Conservation (phyloP, 2,329 filamentous ascomycete species). For the Aspergillus pseudoglaucus region DNA sequence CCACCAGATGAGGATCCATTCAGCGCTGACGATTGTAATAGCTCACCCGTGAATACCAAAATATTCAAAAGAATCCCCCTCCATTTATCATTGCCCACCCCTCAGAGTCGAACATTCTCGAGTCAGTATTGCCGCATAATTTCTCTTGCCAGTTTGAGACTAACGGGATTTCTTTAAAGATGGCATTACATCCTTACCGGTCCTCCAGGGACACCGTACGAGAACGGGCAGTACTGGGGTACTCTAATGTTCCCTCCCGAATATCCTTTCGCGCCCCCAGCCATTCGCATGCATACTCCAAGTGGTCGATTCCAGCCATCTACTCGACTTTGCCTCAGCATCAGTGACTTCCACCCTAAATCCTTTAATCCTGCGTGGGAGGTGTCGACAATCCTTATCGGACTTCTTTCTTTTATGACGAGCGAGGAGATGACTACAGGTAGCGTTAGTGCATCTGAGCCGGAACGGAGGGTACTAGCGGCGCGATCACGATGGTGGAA, state of each 20-base stretch:
- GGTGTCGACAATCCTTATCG: slow-evolving; percentile 91
- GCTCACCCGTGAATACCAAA: slow-evolving; percentile 59
- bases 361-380: slow-evolving; percentile 99
- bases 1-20: not conserved
- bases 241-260: slow-evolving; percentile 91
- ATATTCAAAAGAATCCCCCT: slow-evolving; percentile 67
- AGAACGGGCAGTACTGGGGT: slow-evolving; percentile 96
- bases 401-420: slow-evolving; percentile 94
- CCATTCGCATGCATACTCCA: slow-evolving; percentile 98
- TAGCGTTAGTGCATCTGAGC: slow-evolving; percentile 67
- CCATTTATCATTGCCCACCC: slow-evolving; percentile 86
- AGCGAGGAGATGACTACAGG: slow-evolving; percentile 98
- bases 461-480: slow-evolving; percentile 73
- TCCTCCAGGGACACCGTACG: slow-evolving; percentile 87
- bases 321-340: slow-evolving; percentile 86
- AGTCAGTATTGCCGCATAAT: slow-evolving; percentile 47
- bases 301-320: slow-evolving; percentile 92
- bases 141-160: not conserved
- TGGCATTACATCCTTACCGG: slow-evolving; percentile 97
- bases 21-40: slow-evolving; percentile 19
- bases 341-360: slow-evolving; percentile 95
- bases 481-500: slow-evolving; percentile 90
- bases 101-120: slow-evolving; percentile 83
- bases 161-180: slow-evolving; percentile 37
- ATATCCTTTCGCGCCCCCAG: slow-evolving; percentile 94